phyloP scores from a whole-genome alignment of 345 rosid genomes.

The Mangifera indica region DNA sequence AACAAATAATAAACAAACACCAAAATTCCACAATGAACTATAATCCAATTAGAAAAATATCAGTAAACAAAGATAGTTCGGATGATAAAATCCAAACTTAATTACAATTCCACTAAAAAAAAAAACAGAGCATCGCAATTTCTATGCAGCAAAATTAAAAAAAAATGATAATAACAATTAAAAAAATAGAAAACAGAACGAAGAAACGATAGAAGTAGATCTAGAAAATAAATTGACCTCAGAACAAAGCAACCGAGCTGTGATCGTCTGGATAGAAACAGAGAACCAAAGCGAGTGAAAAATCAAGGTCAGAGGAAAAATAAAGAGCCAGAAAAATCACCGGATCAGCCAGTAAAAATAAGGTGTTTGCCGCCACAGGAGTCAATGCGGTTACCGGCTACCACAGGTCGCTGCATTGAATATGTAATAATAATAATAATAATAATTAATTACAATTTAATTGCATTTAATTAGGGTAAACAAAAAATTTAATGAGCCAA shows the following conservation, averaged over 20 bases:
- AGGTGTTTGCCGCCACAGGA: slow-evolving; percentile 20
- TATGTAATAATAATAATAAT: slow-evolving; percentile 22
- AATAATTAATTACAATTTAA: background rate
- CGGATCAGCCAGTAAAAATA: slow-evolving; percentile 34
- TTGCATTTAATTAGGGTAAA: slow-evolving; percentile 6
- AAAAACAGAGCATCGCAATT: too few relatives aligned
- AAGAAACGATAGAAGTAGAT: background rate
- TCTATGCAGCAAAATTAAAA: too few relatives aligned
- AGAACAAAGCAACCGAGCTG: slow-evolving; percentile 11
- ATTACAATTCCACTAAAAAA: too few relatives aligned
- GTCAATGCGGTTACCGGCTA: slow-evolving; percentile 40
- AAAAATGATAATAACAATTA: background rate
- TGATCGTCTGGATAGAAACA: slow-evolving; percentile 22
- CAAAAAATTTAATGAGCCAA: too few relatives aligned
- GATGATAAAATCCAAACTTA: too few relatives aligned
- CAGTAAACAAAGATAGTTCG: too few relatives aligned
- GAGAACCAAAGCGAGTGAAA: slow-evolving; percentile 20
- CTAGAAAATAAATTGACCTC: slow-evolving; percentile 25
- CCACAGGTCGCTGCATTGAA: slow-evolving; percentile 33
- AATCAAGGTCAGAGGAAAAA: background rate
- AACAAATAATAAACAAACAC: too few relatives aligned
- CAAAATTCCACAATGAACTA: background rate
- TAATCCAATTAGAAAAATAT: too few relatives aligned
- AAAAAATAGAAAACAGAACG: background rate
- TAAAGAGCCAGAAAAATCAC: slow-evolving; percentile 32